Conservation (phyloP, 257 asterid genomes). For the Leptodermis oblonga region DNA sequence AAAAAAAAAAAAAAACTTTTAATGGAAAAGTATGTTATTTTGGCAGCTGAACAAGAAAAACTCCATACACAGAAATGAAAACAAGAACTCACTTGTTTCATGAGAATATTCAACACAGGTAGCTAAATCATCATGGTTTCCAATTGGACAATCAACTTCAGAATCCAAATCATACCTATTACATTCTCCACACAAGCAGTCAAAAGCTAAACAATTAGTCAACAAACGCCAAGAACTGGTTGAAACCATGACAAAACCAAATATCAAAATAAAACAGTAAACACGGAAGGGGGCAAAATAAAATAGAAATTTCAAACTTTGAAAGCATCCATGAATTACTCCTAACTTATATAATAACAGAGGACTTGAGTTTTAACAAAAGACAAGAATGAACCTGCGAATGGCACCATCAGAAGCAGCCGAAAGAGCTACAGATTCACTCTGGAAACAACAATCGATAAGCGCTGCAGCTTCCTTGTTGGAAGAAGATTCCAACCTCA, state of each 20-base stretch:
- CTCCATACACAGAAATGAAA: neutral
- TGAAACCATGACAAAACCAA: neutral
- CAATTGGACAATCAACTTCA: slow-evolving; percentile 47
- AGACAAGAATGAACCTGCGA: slow-evolving; percentile 45
- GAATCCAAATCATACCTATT: slow-evolving; percentile 69
- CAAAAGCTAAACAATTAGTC: neutral
- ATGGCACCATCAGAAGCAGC: slow-evolving; percentile 74
- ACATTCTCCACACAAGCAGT: slow-evolving; percentile 15
- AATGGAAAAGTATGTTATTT: neutral
- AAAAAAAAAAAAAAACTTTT: neutral
- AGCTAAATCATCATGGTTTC: slow-evolving; percentile 68
- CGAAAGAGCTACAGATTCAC: slow-evolving; percentile 51
- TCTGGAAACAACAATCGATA: slow-evolving; percentile 75
- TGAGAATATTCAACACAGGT: slow-evolving; percentile 71
- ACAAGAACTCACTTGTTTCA: slow-evolving; percentile 57
- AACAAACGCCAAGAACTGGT: neutral
- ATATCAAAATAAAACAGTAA: neutral
- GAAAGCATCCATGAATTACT: neutral
- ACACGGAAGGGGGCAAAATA: no score
- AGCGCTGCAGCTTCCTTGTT: slow-evolving; percentile 33
- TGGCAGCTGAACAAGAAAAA: neutral
- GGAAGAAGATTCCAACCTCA: slow-evolving; percentile 55
- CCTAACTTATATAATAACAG: neutral
- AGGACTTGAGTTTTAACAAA: neutral
- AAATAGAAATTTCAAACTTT: neutral